phyloP scores from a whole-genome alignment of 1,284 basidiomycete species.

The Pseudozyma pruni region DNA sequence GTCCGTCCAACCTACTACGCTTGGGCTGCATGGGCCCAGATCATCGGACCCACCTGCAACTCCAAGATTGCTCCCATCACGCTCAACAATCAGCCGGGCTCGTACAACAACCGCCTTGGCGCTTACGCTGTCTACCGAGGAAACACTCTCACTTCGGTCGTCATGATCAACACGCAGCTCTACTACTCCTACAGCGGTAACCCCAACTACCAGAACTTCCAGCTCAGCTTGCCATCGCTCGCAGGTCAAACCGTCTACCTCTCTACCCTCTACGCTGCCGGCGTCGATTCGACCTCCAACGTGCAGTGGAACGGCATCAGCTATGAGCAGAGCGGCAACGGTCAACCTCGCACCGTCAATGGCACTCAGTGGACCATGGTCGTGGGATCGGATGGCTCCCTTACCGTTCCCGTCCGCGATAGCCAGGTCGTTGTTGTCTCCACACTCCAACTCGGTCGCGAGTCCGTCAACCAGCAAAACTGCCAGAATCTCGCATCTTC shows the following conservation, averaged over 20 bases:
- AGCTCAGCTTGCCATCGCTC: slow-evolving; percentile 36
- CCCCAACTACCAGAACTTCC: slow-evolving; percentile 32
- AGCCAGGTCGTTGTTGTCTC: slow-evolving; percentile 49
- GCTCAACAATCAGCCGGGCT: slow-evolving; percentile 27
- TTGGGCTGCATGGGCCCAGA: slow-evolving; percentile 56
- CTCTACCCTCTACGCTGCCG: slow-evolving; percentile 36
- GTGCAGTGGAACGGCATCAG: slow-evolving; percentile 56
- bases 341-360: slow-evolving; percentile 35
- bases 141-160: slow-evolving; percentile 31
- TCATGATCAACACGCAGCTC: slow-evolving; percentile 52
- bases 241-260: slow-evolving; percentile 52
- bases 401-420: slow-evolving; percentile 52
- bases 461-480: slow-evolving; percentile 20
- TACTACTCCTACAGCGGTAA: slow-evolving; percentile 24
- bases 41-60: slow-evolving; percentile 53
- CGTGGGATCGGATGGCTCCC: slow-evolving; percentile 39
- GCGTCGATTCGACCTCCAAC: slow-evolving; percentile 46
- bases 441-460: slow-evolving; percentile 36
- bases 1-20: slow-evolving; percentile 58
- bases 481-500: slow-evolving; percentile 27
- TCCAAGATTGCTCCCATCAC: slow-evolving; percentile 29
- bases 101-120: slow-evolving; percentile 44
- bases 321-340: slow-evolving; percentile 42
- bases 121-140: slow-evolving; percentile 47
- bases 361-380: slow-evolving; percentile 25